Evolutionary conservation across 208 protist genomes (phyloP), one percentile per base, ranked within the genome.

Genomic region (Plasmodiophora brassicae): DNA sequence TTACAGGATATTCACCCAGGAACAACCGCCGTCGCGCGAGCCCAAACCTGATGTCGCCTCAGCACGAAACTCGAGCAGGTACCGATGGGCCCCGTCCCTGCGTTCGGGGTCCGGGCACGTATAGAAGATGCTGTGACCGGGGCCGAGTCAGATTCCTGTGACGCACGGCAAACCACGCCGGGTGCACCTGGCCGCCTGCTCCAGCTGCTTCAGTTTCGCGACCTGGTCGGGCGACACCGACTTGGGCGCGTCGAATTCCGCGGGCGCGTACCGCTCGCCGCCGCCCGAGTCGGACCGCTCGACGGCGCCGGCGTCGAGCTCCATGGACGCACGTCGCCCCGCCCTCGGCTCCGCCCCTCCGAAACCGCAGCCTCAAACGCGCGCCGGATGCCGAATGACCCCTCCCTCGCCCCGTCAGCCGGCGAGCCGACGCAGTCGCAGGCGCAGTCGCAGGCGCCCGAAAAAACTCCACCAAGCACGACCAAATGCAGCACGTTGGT

Each of bases 71-170:
- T 78, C 65, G 10, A 78, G n/a, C n/a, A 78, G n/a, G n/a, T 44
- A 78, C 14, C 65, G 5, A 78, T 78, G 65, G 5, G 65, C 65
- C 32, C 41, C 41, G 5, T 78, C 65, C n/a, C 65, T 5, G 32
- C 41, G 65, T 78, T 78, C 65, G 5, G 65, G 65, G 41, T 78
- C n/a, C n/a, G 65, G 65, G n/a, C 65, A 78, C 5, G 65, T 38
- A 78, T 78, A 78, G n/a, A 78, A 78, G 65, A 78, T 32, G 41
- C 65, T 78, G n/a, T 5, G 20, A 5, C 10, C 10, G 41, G 14
- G 41, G 41, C n/a, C n/a, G 20, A 14, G n/a, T 14, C 5, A 78
- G 5, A 5, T 78, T 36, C 10, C n/a, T 78, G 5, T 78, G n/a
- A 5, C 65, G n/a, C 10, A 5, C 5, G 20, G 32, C n/a, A n/a